These are phyloP conservation scores for Mycena rebaudengoi DNA, from an alignment of 768 basidiomycete species.

Conservation along the genomic window DNA sequence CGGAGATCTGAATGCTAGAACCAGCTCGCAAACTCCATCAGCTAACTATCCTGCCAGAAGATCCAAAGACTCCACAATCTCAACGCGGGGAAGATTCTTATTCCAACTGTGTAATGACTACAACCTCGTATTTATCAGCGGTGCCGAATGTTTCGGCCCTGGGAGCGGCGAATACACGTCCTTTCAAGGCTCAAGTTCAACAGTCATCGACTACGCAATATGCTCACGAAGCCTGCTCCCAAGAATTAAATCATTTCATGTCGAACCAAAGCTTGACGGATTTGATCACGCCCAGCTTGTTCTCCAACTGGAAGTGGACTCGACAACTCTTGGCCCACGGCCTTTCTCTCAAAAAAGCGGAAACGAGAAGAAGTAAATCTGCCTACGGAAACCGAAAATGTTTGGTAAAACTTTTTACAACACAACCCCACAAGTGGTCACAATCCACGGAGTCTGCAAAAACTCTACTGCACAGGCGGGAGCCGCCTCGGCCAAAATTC, in stretches of 20 bases:
- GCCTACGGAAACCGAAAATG: not conserved
- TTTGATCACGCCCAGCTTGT: not conserved
- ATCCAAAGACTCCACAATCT: not conserved
- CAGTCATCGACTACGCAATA: constrained; percentile 5
- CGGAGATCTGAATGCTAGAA: not conserved
- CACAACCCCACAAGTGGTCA: not conserved
- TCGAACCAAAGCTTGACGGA: not conserved
- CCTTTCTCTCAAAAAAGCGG: not conserved
- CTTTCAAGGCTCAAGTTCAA: not conserved
- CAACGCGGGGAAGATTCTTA: not conserved
- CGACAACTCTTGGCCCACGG: not conserved
- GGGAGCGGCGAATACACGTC: not conserved
- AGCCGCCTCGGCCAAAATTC: not conserved
- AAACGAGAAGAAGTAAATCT: not conserved
- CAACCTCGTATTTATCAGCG: constrained; percentile 3
- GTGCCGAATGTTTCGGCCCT: not conserved
- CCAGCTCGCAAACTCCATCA: not conserved
- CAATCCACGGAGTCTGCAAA: not conserved
- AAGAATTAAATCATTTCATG: not conserved
- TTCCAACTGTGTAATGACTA: too few relatives aligned
- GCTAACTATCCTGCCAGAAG: not conserved
- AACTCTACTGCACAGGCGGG: not conserved
- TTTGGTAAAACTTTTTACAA: not conserved
- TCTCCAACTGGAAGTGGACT: not conserved
- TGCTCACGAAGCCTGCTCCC: not conserved